Evolutionary conservation across 148 eudicot genomes (phyloP).

Genomic region (Fallopia convolvulus): DNA sequence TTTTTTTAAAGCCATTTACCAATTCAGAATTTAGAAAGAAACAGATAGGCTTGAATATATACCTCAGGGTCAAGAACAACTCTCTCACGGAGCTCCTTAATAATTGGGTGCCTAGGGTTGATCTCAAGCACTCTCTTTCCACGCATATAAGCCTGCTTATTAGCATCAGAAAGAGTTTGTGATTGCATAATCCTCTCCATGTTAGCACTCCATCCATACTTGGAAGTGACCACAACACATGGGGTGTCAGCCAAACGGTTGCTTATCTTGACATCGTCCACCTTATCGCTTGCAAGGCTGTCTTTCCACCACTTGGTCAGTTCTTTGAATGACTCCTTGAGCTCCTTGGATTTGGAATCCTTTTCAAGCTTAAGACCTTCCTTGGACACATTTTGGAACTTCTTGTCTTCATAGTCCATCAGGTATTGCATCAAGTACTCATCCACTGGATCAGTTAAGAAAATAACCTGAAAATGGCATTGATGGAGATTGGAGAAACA

Average conservation of each 20-base stretch:
- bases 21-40: neutral
- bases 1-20: neutral
- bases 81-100: slow-evolving; percentile 87
- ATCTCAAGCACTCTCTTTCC: slow-evolving; percentile 97
- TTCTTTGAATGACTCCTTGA: slow-evolving; percentile 90
- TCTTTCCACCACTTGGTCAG: slow-evolving; percentile 98
- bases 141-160: slow-evolving; percentile 88
- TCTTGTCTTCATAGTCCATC: slow-evolving; percentile 95
- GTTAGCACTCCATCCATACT: slow-evolving; percentile 95
- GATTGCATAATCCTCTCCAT: slow-evolving; percentile 99
- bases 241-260: slow-evolving; percentile 96
- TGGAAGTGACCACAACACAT: slow-evolving; percentile 95
- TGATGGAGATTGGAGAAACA: neutral
- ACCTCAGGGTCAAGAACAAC: slow-evolving; percentile 82
- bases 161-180: slow-evolving; percentile 82
- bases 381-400: slow-evolving; percentile 97
- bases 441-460: slow-evolving; percentile 95
- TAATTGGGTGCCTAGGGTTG: slow-evolving; percentile 95
- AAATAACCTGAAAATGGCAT: slow-evolving; percentile 55
- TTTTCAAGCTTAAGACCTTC: slow-evolving; percentile 88
- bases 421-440: slow-evolving; percentile 98
- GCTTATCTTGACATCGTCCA: slow-evolving; percentile 93
- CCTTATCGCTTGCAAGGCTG: slow-evolving; percentile 67
- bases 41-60: slow-evolving; percentile 4
- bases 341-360: slow-evolving; percentile 78